Base-by-base conservation (phyloP, 2,329 filamentous ascomycete genomes). In the Botrytis paeoniae region DNA sequence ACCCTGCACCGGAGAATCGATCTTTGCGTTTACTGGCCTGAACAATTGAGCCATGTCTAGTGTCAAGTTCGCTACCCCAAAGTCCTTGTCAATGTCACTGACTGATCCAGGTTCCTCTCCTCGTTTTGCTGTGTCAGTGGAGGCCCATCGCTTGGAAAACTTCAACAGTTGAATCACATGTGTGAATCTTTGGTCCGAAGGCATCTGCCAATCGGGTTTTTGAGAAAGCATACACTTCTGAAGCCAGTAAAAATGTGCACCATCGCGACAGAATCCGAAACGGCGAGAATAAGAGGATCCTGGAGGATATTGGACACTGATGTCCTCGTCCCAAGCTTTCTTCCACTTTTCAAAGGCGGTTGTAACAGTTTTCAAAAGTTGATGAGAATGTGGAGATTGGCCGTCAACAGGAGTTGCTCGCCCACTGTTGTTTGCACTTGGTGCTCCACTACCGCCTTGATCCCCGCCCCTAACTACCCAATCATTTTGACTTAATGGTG, bases 41-140 rank as follows among this genome's bases (percentile, higher is more conserved):
- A 93, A 93, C 69, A 94, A 84, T 77, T 89, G 85, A 79, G 89
- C 89, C 90, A 93, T 92, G 81, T 93, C 88, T 74, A 93, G 84
- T 12, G 89, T 92, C 77, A 92, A 84, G 80, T 91, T 87, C 76
- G 85, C 84, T 59, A 88, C 83, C 10, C 89, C 91, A 79, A 90
- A 93, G 73, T 88, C 86, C 75, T 90, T 88, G 79, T 92, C 89
- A 75, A 93, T 91, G 72, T 91, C 88, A 76, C 87, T 89, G 41
- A 93, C 86, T 45, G 89, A 91, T 75, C 91, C 91, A 73, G 91
- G 83, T 76, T 92, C 89, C 77, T 92, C 89, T 37, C 91, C 91
- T 76, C 89, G 86, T 64, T 87, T 85, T 57, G 86, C 86, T n/a
- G 88, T 89, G 77, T 93, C 91, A 35, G 87, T 86, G 76, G 87